Percentiles rank a stretch among this genome's conserved stretches.
These are phyloP conservation scores for Blastocystis sp. DNA, from an alignment of 352 stramenopile genomes.

Conservation along the genomic window DNA sequence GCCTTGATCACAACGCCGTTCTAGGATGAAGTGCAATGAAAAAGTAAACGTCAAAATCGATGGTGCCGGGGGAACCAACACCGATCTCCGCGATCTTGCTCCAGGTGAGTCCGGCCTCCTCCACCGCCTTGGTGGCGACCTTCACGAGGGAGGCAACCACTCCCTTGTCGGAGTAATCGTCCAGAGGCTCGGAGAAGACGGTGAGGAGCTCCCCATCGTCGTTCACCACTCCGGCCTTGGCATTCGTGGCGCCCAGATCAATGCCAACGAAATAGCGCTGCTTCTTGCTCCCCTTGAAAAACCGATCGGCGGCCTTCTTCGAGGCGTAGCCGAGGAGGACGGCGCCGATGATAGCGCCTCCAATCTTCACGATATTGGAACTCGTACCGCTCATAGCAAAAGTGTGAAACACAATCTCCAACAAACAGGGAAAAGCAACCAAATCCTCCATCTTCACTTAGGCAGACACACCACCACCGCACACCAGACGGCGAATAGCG, in stretches of 20 bases:
- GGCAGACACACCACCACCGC: background rate
- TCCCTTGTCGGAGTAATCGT: slow-evolving; percentile 56
- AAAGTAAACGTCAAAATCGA: slow-evolving; percentile 49
- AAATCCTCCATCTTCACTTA: background rate
- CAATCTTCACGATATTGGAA: slow-evolving; percentile 6
- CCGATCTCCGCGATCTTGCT: slow-evolving; percentile 42
- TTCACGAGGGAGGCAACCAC: slow-evolving; percentile 30
- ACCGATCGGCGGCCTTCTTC: background rate
- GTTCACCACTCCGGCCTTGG: slow-evolving; percentile 46
- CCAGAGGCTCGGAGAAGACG: slow-evolving; percentile 1
- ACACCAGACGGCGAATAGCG: too few relatives aligned
- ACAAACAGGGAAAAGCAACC: slow-evolving; percentile 47
- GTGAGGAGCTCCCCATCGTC: slow-evolving; percentile 38
- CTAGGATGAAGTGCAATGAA: background rate
- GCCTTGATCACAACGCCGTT: slow-evolving; percentile 62
- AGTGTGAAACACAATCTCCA: background rate
- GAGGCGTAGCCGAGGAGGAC: background rate
- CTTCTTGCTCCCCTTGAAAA: background rate
- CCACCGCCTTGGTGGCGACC: slow-evolving; percentile 8
- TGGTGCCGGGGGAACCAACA: slow-evolving; percentile 47
- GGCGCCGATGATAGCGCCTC: background rate
- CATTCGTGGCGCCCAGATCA: slow-evolving; percentile 47
- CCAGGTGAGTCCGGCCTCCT: slow-evolving; percentile 30
- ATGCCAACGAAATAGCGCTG: slow-evolving; percentile 58
- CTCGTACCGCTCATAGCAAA: slow-evolving; percentile 3